Evolutionary conservation across 2,329 filamentous ascomycete species (phyloP).

Genomic region (Cladosporium sp.): DNA sequence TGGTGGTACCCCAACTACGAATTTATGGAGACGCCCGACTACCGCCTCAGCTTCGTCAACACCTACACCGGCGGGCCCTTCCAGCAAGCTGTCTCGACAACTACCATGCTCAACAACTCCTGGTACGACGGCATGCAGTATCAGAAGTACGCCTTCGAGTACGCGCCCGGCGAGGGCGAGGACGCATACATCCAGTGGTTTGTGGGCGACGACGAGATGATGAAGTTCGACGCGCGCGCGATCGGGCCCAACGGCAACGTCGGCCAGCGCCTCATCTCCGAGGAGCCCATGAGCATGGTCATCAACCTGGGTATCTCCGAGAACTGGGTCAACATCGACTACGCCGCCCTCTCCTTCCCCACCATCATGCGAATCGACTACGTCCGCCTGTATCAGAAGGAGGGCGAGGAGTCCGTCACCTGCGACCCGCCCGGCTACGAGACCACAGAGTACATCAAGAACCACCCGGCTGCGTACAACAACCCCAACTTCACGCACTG

Average conservation of each 20-base stretch:
- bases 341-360: constrained; percentile 41
- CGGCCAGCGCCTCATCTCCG: constrained; percentile 57
- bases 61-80: constrained; percentile 55
- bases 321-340: constrained; percentile 45
- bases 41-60: constrained; percentile 52
- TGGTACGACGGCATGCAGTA: constrained; percentile 62
- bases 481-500: constrained; percentile 60
- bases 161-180: constrained; percentile 49
- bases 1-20: constrained; percentile 58
- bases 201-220: constrained; percentile 58
- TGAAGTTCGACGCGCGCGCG: constrained; percentile 55
- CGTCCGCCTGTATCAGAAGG: constrained; percentile 63
- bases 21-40: constrained; percentile 60
- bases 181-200: constrained; percentile 62
- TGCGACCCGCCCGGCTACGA: constrained; percentile 63
- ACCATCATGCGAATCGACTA: constrained; percentile 61
- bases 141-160: constrained; percentile 59
- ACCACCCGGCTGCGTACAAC: constrained; percentile 55
- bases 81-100: constrained; percentile 57
- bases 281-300: constrained; percentile 62
- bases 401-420: constrained; percentile 49
- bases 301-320: constrained; percentile 62
- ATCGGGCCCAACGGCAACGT: constrained; percentile 65
- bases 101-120: constrained; percentile 57
- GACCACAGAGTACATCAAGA: constrained; percentile 60